Conservation (phyloP, 305 asterid genomes). For the Fraxinus nigra region DNA sequence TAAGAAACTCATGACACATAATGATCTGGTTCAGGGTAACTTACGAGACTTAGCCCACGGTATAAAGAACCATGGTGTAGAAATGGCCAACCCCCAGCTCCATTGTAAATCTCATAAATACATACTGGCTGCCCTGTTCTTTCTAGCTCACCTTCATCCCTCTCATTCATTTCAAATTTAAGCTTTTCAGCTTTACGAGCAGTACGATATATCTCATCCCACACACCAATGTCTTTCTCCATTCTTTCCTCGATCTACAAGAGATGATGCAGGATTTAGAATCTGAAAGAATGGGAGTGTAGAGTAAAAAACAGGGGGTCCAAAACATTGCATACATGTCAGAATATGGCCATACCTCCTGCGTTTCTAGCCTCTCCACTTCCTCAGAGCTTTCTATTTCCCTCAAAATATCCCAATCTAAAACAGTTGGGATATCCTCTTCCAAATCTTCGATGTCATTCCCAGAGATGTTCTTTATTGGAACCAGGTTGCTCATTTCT, state of each 20-base stretch:
- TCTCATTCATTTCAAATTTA: conserved; percentile 77
- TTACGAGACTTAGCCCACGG: conserved; percentile 97
- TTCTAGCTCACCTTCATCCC: conserved; percentile 99
- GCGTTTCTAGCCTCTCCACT: conserved; percentile 70
- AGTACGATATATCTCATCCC: conserved; percentile 89
- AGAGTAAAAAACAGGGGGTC: conserved; percentile 16
- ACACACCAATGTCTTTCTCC: conserved; percentile 73
- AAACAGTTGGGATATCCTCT: conserved; percentile 54
- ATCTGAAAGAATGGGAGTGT: conserved; percentile 15
- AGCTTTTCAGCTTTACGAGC: conserved; percentile 92
- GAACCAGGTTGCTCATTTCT: conserved; percentile 36
- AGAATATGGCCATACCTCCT: conserved; percentile 61
- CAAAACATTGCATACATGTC: conserved; percentile 16
- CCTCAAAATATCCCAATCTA: conserved; percentile 77
- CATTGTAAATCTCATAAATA: conserved; percentile 88
- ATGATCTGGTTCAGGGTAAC: conserved; percentile 36
- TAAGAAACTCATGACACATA: conserved; percentile 8
- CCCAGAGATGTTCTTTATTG: conserved; percentile 41
- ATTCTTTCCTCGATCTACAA: conserved; percentile 85
- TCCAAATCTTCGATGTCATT: conserved; percentile 40
- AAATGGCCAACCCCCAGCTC: conserved; percentile 95
- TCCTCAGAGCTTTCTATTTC: conserved; percentile 87
- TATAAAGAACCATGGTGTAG: conserved; percentile 94
- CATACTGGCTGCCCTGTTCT: conserved; percentile 93
- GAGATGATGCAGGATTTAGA: conserved; percentile 36